Base-by-base conservation (phyloP, 192 early-diverging fungal species). In the Coemansia sp. region DNA sequence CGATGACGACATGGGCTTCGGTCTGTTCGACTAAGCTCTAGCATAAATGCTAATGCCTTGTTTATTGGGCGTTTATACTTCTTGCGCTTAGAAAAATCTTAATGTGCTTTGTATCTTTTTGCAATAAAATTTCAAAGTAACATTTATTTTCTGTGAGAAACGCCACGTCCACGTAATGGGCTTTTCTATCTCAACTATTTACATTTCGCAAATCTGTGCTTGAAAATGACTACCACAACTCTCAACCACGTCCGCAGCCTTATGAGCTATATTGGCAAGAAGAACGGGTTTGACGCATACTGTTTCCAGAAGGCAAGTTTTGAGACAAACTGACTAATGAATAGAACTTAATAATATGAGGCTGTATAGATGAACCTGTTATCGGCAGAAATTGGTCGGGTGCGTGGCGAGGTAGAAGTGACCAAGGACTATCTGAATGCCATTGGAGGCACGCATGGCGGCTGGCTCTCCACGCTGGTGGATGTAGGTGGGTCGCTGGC, bases 1-100 rank as follows among this genome's bases (percentile, higher is more conserved):
- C 53, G 89, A 91, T 60, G 88, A 88, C 42, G 89, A 90, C 72
- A 89, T 90, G 87, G 87, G 85, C 64, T 86, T 89, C 80, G 88
- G 88, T 87, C 84, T 79, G 72, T 80, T 66, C 69, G 80, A 81
- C 64, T 81, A 81, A 81, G 33, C 30, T 20, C 12, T 35, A 14
- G 23, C 23, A 26, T 26, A 4, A 1, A 26, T 4, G 23, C 23
- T 26, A 4, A 1, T 26, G 23, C 23, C 4, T 26, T 26, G 23
- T 26, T 26, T 26, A 26, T 26, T 26, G 2, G 23, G 23, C 23
- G 23, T 26, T 26, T 26, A 26, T 4, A 1, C 23, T 4, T 26
- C 23, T 26, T 26, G 23, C 23, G 23, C 23, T 26, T 26, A 26
- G 23, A 26, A 26, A 26, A 26, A 26, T 26, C 4, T 26, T 26